A percentile compares a stretch with the other conserved stretches of the same genome.
Evolutionary conservation across 352 stramenopile genomes (phyloP).

Genomic region (Blastocystis sp.): DNA sequence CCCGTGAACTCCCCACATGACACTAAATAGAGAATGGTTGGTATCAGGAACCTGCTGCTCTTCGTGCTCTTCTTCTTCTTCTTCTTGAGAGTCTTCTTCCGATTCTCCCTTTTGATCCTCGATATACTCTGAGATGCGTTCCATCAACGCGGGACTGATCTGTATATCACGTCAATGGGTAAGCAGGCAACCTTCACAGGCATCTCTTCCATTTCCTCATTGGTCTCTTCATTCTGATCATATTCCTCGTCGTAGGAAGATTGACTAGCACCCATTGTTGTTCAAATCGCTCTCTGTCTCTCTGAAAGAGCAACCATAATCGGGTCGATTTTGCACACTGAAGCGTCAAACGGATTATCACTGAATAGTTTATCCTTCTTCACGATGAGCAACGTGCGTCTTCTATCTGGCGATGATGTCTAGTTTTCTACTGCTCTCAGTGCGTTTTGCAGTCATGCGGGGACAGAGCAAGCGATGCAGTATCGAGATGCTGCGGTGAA

Average conservation of each 20-base stretch:
- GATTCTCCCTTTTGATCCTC: conserved; percentile 3
- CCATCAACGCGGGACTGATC: conserved; percentile 18
- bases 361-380: too few species aligned
- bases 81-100: conserved; percentile 10
- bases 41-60: neutral
- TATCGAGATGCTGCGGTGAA: neutral
- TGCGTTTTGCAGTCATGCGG: neutral
- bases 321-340: too few species aligned
- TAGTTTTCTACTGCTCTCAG: neutral
- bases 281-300: too few species aligned
- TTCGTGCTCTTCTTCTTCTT: conserved; percentile 26
- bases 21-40: neutral
- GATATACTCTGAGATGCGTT: conserved; percentile 18
- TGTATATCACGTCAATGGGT: neutral
- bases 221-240: conserved; percentile 3
- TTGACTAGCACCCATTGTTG: conserved; percentile 49
- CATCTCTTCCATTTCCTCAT: conserved; percentile 2
- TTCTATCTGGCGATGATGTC: neutral
- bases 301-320: too few species aligned
- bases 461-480: neutral
- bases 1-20: conserved; percentile 3
- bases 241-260: conserved; percentile 62
- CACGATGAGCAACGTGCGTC: too few species aligned
- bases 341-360: too few species aligned
- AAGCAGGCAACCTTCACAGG: neutral